These are phyloP conservation scores for Aspergillus steynii DNA, from an alignment of 495 filamentous ascomycete species.

Conservation along the genomic window DNA sequence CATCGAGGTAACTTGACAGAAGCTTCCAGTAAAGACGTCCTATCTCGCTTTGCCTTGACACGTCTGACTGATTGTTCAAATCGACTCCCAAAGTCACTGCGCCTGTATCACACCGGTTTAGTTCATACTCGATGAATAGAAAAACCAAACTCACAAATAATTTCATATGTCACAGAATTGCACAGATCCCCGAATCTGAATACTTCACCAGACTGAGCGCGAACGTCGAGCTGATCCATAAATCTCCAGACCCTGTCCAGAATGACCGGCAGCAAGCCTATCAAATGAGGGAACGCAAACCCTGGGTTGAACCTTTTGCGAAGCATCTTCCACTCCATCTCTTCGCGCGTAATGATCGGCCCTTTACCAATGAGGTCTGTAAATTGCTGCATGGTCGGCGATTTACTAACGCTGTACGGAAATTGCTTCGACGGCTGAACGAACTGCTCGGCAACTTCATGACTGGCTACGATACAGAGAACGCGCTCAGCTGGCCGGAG, in stretches of 20 bases:
- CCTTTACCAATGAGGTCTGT: neutral
- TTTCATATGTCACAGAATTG: neutral
- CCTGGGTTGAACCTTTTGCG: slow-evolving; percentile 1
- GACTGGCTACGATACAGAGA: neutral
- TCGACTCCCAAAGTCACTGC: slow-evolving; percentile 12
- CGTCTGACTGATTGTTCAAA: neutral
- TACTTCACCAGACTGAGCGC: neutral
- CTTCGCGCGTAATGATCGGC: neutral
- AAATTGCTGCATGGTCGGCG: neutral
- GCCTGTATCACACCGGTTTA: neutral
- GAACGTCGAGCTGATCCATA: neutral
- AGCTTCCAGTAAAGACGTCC: neutral
- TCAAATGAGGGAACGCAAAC: neutral
- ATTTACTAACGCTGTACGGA: neutral
- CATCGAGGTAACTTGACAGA: neutral
- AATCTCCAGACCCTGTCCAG: neutral
- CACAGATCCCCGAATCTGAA: neutral
- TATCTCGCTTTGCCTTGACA: neutral
- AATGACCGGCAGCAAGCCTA: neutral
- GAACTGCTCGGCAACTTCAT: neutral
- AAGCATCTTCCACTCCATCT: neutral
- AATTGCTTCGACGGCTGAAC: neutral
- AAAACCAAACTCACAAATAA: neutral
- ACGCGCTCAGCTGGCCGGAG: neutral
- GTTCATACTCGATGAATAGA: neutral